Conservation (phyloP, 208 protist genomes). For the Trypanosomatidae sp. region DNA sequence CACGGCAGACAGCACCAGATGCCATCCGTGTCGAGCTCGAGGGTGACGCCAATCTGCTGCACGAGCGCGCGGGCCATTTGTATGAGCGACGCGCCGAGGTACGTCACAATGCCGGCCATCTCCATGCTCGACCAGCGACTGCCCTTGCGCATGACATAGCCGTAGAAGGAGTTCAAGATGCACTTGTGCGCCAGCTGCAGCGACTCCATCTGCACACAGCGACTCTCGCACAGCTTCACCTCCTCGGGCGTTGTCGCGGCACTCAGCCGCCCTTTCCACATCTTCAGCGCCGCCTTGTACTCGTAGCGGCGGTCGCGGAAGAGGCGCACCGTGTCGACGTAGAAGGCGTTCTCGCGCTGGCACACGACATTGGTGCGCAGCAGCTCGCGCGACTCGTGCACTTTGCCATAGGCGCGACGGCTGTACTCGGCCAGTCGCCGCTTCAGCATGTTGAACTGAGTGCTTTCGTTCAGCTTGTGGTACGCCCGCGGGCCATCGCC, state of each 20-base stretch:
- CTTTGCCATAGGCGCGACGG: constrained; percentile 95
- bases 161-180: constrained; percentile 99
- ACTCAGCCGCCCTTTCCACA: constrained; percentile 89
- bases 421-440: constrained; percentile 95
- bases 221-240: constrained; percentile 77
- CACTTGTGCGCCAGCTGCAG: constrained; percentile 99
- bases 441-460: constrained; percentile 90
- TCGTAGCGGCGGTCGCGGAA: constrained; percentile 99
- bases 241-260: constrained; percentile 76
- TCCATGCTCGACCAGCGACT: constrained; percentile 99
- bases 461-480: constrained; percentile 80
- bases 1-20: constrained; percentile 99
- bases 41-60: constrained; percentile 95
- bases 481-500: constrained; percentile 40
- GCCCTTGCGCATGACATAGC: constrained; percentile 98
- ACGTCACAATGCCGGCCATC: constrained; percentile 99
- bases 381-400: constrained; percentile 88
- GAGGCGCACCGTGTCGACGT: constrained; percentile 97
- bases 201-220: constrained; percentile 98
- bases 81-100: constrained; percentile 99
- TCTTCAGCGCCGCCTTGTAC: constrained; percentile 97
- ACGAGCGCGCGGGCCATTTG: constrained; percentile 94
- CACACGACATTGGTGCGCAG: constrained; percentile 94
- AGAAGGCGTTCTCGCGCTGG: constrained; percentile 99
- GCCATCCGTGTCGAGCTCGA: constrained; percentile 99